Evolutionary conservation across 1,139 yeast genomes (phyloP), one percentile per base, ranked within the genome.

Genomic region (Petasospora rhodanensis): DNA sequence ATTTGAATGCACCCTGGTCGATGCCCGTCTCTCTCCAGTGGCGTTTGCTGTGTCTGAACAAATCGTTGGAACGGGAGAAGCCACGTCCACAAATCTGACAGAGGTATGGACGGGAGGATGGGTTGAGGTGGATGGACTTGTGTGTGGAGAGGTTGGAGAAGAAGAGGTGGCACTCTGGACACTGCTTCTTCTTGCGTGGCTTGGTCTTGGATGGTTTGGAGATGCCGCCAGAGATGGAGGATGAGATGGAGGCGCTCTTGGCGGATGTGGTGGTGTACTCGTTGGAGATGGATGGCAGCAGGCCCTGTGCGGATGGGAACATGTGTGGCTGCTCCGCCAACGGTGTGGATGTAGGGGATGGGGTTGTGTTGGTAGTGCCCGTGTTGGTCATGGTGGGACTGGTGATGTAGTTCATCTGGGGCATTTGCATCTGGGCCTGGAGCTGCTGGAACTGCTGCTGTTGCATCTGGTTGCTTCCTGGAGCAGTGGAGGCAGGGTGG

Each of bases 81-180:
- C 95, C 94, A 37, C 96, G 72, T 30, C 72, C 69, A 57, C 96
- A 87, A 26, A 76, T 73, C 32, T 73, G 66, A 58, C 96, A 87
- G 31, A 76, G 66, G 54, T 80, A 89, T 0, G 95, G 95, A 38
- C 94, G 69, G 22, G 78, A 68, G 26, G 79, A 73, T 18, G 83
- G 83, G 36, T 79, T 76, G 34, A 82, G 58, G 55, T 87, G 96
- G 13, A 91, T 83, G 1, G 91, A 74, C 55, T 78, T 77, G 59
- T 87, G 96, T 5, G 96, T 85, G 19, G 93, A 86, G 47, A 87
- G 64, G 55, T 87, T 86, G 37, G 85, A 76, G 58, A 80, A 86
- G 56, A 66, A 79, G 37, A 80, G 70, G 46, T 73, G 74, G 58
- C 96, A 86, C 35, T 79, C 77, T 0, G 91, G 85, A 56, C 96